Evolutionary conservation across 345 rosid species (phyloP).

Genomic region (Eutrema yunnanense): DNA sequence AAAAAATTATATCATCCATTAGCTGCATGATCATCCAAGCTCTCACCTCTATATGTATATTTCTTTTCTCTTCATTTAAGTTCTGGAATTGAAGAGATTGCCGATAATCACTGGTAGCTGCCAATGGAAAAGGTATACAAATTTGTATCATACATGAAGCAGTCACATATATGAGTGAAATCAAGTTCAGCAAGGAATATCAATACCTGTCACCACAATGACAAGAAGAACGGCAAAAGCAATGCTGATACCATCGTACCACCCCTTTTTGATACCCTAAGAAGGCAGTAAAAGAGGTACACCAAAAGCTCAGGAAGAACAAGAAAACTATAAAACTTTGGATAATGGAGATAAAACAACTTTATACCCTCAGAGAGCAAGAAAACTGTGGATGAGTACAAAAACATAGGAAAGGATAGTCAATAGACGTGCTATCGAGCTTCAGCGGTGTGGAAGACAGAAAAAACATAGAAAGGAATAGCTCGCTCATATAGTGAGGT

Average conservation of each 20-base stretch:
- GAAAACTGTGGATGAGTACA: neutral
- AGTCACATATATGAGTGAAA: neutral
- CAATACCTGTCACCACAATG: constrained; percentile 83
- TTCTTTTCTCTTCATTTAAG: constrained; percentile 89
- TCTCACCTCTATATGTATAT: constrained; percentile 82
- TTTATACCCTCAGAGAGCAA: constrained; percentile 1
- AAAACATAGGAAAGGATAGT: neutral
- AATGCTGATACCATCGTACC: constrained; percentile 99
- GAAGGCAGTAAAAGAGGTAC: neutral
- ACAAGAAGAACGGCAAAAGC: constrained; percentile 92
- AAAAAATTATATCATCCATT: neutral
- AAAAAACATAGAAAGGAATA: neutral
- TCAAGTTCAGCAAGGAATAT: neutral
- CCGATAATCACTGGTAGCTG: constrained; percentile 94
- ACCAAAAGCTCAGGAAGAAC: constrained; percentile 11
- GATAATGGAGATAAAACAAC: constrained; percentile 3
- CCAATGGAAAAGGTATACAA: constrained; percentile 6
- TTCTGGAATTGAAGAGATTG: constrained; percentile 99
- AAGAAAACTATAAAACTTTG: neutral
- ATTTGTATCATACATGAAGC: neutral
- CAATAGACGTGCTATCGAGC: neutral
- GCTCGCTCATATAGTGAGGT: neutral
- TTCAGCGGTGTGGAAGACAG: neutral
- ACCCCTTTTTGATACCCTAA: constrained; percentile 82
- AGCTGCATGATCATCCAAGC: neutral